Conservation (phyloP, 2,329 filamentous ascomycete species). For the Pseudogymnoascus verrucosus region DNA sequence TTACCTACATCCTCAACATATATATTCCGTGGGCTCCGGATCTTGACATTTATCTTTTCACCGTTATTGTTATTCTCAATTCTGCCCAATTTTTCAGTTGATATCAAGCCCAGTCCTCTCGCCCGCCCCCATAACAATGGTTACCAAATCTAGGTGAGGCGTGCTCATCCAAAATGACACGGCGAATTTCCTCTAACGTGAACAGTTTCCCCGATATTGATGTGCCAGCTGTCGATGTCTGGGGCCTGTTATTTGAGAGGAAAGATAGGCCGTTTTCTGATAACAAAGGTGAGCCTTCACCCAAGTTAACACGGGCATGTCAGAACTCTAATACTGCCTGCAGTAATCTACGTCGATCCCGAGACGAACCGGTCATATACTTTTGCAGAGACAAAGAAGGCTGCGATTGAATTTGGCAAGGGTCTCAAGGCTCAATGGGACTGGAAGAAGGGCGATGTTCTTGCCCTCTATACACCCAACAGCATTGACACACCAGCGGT, state of each 20-base stretch:
- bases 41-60: slow-evolving; percentile 20
- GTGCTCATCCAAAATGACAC: background rate
- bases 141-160: slow-evolving; percentile 6
- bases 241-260: slow-evolving; percentile 68
- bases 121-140: slow-evolving; percentile 16
- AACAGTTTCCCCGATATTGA: slow-evolving; percentile 49
- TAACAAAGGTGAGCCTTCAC: slow-evolving; percentile 53
- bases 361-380: slow-evolving; percentile 63
- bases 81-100: slow-evolving; percentile 22
- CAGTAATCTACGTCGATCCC: slow-evolving; percentile 72
- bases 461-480: slow-evolving; percentile 79
- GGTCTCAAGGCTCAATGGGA: slow-evolving; percentile 66
- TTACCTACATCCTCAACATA: slow-evolving; percentile 18
- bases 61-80: slow-evolving; percentile 22
- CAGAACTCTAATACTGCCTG: slow-evolving; percentile 12
- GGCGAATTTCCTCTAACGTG: slow-evolving; percentile 6
- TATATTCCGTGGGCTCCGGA: slow-evolving; percentile 23
- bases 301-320: background rate
- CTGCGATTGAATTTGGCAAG: slow-evolving; percentile 68
- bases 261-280: slow-evolving; percentile 59
- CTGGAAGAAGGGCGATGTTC: slow-evolving; percentile 77
- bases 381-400: slow-evolving; percentile 55
- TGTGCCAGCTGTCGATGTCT: slow-evolving; percentile 70
- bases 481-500: slow-evolving; percentile 72
- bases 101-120: slow-evolving; percentile 9